Evolutionary conservation across 2,329 filamentous ascomycete species (phyloP).

Genomic region (Xylaria hypoxylon): DNA sequence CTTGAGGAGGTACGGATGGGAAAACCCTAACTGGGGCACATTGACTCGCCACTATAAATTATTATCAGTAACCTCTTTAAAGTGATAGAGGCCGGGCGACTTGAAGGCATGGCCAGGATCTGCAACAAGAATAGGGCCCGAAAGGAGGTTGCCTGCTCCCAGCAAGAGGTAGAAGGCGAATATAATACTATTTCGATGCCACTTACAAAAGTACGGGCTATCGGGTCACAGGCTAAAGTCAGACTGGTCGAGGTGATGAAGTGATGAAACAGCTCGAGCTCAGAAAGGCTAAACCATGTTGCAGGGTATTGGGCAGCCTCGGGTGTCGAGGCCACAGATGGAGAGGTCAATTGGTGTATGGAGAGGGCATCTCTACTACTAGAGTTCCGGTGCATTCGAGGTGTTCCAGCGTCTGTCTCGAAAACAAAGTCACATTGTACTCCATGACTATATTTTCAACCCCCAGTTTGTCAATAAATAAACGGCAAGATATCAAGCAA

Average conservation of each 20-base stretch:
- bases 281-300: constrained; percentile 49
- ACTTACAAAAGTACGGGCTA: constrained; percentile 54
- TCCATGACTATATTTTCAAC: constrained; percentile 36
- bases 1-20: constrained; percentile 61
- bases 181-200: neutral
- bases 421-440: constrained; percentile 42
- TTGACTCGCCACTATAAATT: constrained; percentile 56
- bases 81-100: neutral
- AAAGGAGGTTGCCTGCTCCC: too few relatives aligned
- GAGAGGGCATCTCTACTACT: constrained; percentile 37
- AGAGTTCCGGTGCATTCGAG: constrained; percentile 8
- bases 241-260: constrained; percentile 61
- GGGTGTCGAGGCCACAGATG: constrained; percentile 27
- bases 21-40: constrained; percentile 60
- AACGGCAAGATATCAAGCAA: neutral
- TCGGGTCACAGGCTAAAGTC: constrained; percentile 58
- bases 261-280: constrained; percentile 66
- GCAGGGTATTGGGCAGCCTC: constrained; percentile 28
- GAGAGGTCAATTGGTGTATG: constrained; percentile 37
- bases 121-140: neutral
- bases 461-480: neutral
- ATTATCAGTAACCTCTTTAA: constrained; percentile 9
- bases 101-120: neutral
- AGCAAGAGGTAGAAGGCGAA: neutral
- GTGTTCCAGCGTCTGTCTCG: constrained; percentile 22